Base-by-base conservation (phyloP, 129 eudicot genomes). In the Dittrichia graveolens region DNA sequence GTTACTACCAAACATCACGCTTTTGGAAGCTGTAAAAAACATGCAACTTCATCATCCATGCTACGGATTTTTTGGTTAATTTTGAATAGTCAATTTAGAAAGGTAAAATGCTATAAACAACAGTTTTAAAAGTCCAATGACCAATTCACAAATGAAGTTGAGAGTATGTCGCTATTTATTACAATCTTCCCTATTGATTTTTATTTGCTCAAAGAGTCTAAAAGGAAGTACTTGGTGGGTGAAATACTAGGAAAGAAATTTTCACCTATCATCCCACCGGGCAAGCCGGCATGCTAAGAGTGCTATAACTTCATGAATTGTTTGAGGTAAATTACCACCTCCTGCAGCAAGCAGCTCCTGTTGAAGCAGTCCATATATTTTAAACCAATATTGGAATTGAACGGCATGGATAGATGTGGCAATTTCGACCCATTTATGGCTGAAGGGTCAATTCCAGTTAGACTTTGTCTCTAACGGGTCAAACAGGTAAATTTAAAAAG, bases 291-390 rank as follows among this genome's bases (percentile, higher is more conserved):
- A 72, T 55, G 91, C 87, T 53, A 88, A 75, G 71, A 83, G 91
- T 14, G 91, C 95, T 83, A 88, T 86, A 40, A 88, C 84, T 65
- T 83, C 91, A 77, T 86, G 89, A 69, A 77, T 62, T 44, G 89
- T 78, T 79, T 75, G 85, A 57, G 91, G 95, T 41, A 79, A 45
- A 77, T 79, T 88, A 63, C 76, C 13, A 24, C 86, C 83, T 73
- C 95, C 95, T 39, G 87, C 91, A 53, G 85, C 72, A 78, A 88
- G 95, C 44, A 85, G 82, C 80, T 88, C 95, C 95, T 88, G 76
- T 75, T 46, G 59, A 67, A 24, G 11, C 7, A 77, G 9, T 49
- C 44, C 7, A 34, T 8, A 55, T 5, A 18, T 7, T 6, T 53
- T 34, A 38, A 71, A 45, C 16, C 3, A 7, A 12, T 5, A 42